Evolutionary conservation across 441 rosid genomes (phyloP).

Genomic region (Sinapis alba): DNA sequence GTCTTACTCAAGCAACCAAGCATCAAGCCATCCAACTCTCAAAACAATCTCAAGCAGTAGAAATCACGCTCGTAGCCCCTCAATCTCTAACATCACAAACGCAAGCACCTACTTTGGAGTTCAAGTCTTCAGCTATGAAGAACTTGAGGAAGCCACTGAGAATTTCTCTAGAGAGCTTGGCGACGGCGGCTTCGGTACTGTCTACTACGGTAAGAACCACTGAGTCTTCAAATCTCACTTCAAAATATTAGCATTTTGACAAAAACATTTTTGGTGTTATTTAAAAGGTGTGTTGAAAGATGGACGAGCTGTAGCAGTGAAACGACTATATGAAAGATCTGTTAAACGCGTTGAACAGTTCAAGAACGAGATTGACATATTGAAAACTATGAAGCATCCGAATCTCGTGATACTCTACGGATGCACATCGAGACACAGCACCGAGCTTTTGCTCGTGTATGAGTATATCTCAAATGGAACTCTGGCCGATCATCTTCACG

Average conservation of each 20-base stretch:
- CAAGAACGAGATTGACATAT: slow-evolving; percentile 66
- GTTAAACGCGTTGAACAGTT: slow-evolving; percentile 65
- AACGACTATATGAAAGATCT: slow-evolving; percentile 62
- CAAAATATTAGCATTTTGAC: not conserved
- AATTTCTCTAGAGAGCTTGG: slow-evolving; percentile 86
- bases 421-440: slow-evolving; percentile 62
- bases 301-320: slow-evolving; percentile 69
- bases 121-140: slow-evolving; percentile 66
- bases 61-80: slow-evolving; percentile 41
- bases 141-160: slow-evolving; percentile 81
- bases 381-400: slow-evolving; percentile 51
- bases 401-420: slow-evolving; percentile 66
- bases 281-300: slow-evolving; percentile 54
- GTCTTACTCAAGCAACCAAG: slow-evolving; percentile 49
- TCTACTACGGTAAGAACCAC: slow-evolving; percentile 64
- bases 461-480: slow-evolving; percentile 75
- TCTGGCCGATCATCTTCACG: slow-evolving; percentile 68
- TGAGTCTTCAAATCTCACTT: not conserved
- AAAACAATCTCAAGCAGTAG: slow-evolving; percentile 38
- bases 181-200: slow-evolving; percentile 91
- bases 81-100: slow-evolving; percentile 48
- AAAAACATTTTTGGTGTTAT: not conserved
- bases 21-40: slow-evolving; percentile 36
- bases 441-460: slow-evolving; percentile 68
- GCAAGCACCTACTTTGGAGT: slow-evolving; percentile 71